Conservation (phyloP, 495 filamentous ascomycete species). For the Aspergillus kassunensis region DNA sequence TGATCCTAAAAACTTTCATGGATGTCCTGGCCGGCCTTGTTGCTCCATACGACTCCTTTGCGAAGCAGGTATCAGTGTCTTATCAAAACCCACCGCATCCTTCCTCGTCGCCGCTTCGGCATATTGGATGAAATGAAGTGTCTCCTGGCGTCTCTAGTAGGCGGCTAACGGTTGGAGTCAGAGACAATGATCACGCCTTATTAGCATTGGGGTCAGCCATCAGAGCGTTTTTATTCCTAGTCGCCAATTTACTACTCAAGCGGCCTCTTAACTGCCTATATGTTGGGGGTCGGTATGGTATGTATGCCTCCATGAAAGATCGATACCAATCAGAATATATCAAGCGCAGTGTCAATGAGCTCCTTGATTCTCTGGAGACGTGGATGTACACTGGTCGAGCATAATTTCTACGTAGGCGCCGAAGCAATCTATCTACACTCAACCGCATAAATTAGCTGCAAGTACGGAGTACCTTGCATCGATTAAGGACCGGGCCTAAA, state of each 20-base stretch:
- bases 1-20: not conserved
- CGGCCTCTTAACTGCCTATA: no score
- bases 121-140: no score
- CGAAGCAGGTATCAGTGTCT: not conserved
- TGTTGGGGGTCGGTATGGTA: no score
- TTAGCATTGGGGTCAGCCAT: not conserved
- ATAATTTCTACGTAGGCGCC: not conserved
- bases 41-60: not conserved
- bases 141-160: not conserved
- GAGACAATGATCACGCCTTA: slow-evolving; percentile 3
- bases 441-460: slow-evolving; percentile 20
- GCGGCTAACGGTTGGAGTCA: slow-evolving; percentile 1
- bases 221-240: no score
- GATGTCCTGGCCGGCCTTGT: not conserved
- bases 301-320: no score
- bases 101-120: not conserved
- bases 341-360: not conserved
- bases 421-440: slow-evolving; percentile 10
- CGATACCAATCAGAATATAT: not conserved
- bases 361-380: not conserved
- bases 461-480: slow-evolving; percentile 21
- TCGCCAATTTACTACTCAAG: no score
- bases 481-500: slow-evolving; percentile 8
- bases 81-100: not conserved
- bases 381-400: no score